Base-by-base conservation (phyloP, 495 filamentous ascomycete genomes). In the Xylaria longipes region DNA sequence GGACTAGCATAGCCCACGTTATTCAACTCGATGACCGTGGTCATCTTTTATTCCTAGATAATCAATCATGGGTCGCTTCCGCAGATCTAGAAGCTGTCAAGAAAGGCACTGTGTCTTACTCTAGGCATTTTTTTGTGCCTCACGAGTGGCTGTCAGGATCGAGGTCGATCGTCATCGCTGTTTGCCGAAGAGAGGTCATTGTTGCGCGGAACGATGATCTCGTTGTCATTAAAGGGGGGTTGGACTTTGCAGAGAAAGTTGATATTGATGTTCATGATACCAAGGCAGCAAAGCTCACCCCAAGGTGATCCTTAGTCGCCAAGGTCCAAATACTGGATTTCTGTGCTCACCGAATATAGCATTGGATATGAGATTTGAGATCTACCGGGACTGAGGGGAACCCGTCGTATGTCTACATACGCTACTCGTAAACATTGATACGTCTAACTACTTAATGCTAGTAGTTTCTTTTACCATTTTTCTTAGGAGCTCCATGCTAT, bases 31-130 rank as follows among this genome's bases (percentile, higher is more conserved):
- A 45, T 45, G 17, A 5, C 14, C 14, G 41, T 45, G 41, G 41
- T 1, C 15, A 45, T 45, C 15, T 45, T 15, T 45, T 45, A 45
- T 45, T 45, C 15, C 41, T 45, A 45, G 41, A 45, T 17, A 45
- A 45, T 15, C 41, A 45, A 20, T 78, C 74, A 11, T 80, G 77
- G 79, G 73, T 80, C 37, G 79, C 77, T 62, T 78, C 76, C 25
- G 65, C 46, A 17, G 74, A 57, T 11, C 25, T 57, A 17, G 27
- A 9, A 31, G 27, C 15, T 9, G 11, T 33, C 22, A 9, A 25
- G 17, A 17, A 57, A 33, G 54, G 27, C 27, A 33, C 27, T 57
- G 17, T 22, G 2, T 5, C 9, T 1, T 57, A 57, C n/a, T 33
- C n/a, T 22, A 57, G 54, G 12, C 54, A 57, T 33, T 57, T 57